phyloP scores from a whole-genome alignment of 176 grass and related monocot genomes.

The Musa itinerans region DNA sequence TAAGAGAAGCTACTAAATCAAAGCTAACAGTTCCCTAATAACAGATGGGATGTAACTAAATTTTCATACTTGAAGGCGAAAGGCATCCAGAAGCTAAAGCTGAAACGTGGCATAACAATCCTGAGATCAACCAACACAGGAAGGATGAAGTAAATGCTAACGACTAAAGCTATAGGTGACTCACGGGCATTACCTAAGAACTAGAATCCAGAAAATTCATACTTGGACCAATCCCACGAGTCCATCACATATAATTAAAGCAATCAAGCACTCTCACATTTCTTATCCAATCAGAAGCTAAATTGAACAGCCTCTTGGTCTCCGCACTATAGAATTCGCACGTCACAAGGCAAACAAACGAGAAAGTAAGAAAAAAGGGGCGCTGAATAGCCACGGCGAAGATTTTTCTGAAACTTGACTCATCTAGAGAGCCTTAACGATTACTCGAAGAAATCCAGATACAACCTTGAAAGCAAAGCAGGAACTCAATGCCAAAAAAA shows the following conservation, averaged over 20 bases:
- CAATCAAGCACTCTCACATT: neutral
- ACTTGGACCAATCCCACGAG: constrained; percentile 10
- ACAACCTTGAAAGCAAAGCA: neutral
- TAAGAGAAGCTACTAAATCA: neutral
- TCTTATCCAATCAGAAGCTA: neutral
- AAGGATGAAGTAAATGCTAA: constrained; percentile 29
- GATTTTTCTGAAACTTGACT: neutral
- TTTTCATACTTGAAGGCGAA: neutral
- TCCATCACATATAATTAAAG: constrained; percentile 4
- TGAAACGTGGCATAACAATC: constrained; percentile 5
- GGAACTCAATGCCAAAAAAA: neutral
- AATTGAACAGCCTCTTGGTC: neutral
- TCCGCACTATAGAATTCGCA: neutral
- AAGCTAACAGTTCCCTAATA: neutral
- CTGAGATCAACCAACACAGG: constrained; percentile 2
- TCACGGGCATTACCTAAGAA: constrained; percentile 40
- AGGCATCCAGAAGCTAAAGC: neutral
- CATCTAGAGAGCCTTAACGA: neutral
- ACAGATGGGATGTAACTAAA: neutral
- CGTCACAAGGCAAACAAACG: neutral
- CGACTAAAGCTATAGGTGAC: constrained; percentile 22
- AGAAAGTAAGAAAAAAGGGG: neutral
- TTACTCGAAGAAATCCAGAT: neutral
- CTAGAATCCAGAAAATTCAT: constrained; percentile 21
- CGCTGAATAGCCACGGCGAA: neutral